Conservation (phyloP, 1,284 basidiomycete species). For the Abortiporus biennis region DNA sequence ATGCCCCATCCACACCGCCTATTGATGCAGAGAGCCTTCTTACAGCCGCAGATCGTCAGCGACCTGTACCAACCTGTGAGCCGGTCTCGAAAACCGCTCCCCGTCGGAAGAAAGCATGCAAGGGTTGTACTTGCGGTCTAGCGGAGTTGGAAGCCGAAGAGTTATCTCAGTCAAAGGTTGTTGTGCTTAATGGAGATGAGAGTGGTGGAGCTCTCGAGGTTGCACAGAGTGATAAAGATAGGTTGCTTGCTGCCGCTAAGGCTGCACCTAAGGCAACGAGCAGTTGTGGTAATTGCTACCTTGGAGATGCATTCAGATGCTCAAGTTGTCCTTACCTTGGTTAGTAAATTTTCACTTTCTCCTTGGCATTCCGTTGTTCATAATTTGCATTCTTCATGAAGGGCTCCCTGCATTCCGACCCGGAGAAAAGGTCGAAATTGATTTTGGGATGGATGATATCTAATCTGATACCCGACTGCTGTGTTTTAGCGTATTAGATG, state of each 20-base stretch:
- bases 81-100: constrained; percentile 42
- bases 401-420: constrained; percentile 98
- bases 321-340: constrained; percentile 94
- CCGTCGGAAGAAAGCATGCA: constrained; percentile 86
- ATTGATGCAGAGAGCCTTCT: constrained; percentile 76
- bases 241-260: constrained; percentile 56
- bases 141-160: constrained; percentile 90
- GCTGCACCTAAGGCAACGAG: constrained; percentile 82
- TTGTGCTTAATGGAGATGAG: constrained; percentile 59
- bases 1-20: constrained; percentile 49
- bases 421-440: constrained; percentile 93
- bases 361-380: constrained; percentile 8
- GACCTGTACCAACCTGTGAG: constrained; percentile 64
- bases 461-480: constrained; percentile 28
- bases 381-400: constrained; percentile 18
- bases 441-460: constrained; percentile 83
- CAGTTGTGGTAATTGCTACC: constrained; percentile 96
- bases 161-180: constrained; percentile 48
- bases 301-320: constrained; percentile 97
- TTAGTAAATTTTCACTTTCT: constrained; percentile 34
- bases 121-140: constrained; percentile 89
- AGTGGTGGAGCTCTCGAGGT: constrained; percentile 57
- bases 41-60: constrained; percentile 65
- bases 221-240: constrained; percentile 55
- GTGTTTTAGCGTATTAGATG: background rate